Conservation (phyloP, 2,329 filamentous ascomycete genomes). For the Cytospora schulzeri region DNA sequence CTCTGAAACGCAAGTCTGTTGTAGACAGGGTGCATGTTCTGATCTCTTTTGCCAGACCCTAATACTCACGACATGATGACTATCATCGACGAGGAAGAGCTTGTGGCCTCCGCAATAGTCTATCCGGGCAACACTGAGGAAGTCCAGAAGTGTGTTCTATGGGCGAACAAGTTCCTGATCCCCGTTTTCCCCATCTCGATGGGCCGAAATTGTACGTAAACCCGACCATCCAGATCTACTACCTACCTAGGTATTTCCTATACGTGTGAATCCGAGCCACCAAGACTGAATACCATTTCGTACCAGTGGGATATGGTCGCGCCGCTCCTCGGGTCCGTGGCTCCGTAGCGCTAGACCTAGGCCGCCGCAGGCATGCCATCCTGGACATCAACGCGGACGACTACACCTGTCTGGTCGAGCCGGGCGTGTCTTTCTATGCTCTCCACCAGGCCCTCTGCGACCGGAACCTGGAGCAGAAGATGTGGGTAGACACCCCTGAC, state of each 20-base stretch:
- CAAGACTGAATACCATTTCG: background rate
- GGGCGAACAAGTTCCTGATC: slow-evolving; percentile 40
- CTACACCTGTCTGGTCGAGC: slow-evolving; percentile 45
- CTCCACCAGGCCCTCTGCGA: slow-evolving; percentile 42
- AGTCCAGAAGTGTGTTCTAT: slow-evolving; percentile 37
- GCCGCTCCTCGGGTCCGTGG: slow-evolving; percentile 46
- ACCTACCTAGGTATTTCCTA: background rate
- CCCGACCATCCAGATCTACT: too few relatives aligned
- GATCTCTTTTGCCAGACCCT: slow-evolving; percentile 10
- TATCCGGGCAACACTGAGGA: slow-evolving; percentile 38
- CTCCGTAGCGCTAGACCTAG: slow-evolving; percentile 46
- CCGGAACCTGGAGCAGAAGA: slow-evolving; percentile 37
- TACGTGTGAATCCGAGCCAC: too few relatives aligned
- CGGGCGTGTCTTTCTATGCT: slow-evolving; percentile 44
- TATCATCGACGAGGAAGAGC: slow-evolving; percentile 45
- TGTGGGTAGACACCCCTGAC: slow-evolving; percentile 48
- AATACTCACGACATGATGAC: slow-evolving; percentile 42
- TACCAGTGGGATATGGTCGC: slow-evolving; percentile 44
- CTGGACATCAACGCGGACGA: slow-evolving; percentile 43
- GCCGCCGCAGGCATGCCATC: slow-evolving; percentile 44
- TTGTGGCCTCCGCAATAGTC: slow-evolving; percentile 45
- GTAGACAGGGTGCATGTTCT: slow-evolving; percentile 19
- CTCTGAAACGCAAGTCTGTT: background rate
- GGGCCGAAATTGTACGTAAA: slow-evolving; percentile 38
- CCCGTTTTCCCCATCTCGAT: slow-evolving; percentile 43